Conservation (phyloP, 441 rosid species). For the Populus hybrid region DNA sequence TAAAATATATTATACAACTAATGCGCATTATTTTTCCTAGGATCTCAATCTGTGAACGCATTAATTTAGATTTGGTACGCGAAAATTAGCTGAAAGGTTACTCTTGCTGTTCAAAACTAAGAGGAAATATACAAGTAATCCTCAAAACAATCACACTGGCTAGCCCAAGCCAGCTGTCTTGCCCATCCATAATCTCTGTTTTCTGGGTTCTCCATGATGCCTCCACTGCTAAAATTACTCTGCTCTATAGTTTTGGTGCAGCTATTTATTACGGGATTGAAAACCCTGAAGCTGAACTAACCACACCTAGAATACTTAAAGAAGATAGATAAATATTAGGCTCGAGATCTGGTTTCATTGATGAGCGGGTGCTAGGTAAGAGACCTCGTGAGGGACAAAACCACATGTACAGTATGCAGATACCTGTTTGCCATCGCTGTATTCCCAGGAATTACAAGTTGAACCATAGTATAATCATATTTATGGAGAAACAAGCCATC, state of each 20-base stretch:
- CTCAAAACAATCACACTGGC: no score
- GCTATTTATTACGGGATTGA: not conserved
- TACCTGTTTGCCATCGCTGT: not conserved
- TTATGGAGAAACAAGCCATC: conserved; percentile 14
- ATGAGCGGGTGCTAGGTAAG: not conserved
- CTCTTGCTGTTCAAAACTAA: no score
- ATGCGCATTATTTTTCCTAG: no score
- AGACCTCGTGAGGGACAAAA: not conserved
- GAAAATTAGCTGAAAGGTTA: no score
- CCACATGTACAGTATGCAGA: not conserved
- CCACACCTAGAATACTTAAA: not conserved
- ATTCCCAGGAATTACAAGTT: conserved; percentile 4
- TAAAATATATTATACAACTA: no score
- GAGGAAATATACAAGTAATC: no score
- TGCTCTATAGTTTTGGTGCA: not conserved
- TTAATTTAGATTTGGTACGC: no score
- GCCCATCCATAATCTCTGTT: no score
- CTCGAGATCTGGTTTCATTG: not conserved
- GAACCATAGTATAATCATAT: conserved; percentile 8
- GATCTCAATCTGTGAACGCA: no score
- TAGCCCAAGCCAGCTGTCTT: no score
- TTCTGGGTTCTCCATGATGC: no score
- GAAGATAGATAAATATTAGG: not conserved
- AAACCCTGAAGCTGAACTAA: not conserved
- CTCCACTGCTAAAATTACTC: not conserved